Evolutionary conservation across 495 filamentous ascomycete species (phyloP).

Genomic region (Lineolata rhizophorae): DNA sequence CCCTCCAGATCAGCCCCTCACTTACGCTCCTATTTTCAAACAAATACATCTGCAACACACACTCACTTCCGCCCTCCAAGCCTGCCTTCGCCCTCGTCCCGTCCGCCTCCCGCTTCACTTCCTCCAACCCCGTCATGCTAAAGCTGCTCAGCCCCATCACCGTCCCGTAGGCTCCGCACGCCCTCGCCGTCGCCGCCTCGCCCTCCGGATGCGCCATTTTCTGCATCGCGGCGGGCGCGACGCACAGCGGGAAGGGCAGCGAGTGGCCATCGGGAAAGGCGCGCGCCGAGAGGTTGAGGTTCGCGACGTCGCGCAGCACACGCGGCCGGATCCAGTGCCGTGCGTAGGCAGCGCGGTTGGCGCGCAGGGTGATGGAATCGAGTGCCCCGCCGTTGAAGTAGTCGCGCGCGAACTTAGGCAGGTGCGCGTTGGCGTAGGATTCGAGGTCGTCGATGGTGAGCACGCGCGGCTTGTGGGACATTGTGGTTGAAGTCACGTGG

Average conservation of each 20-base stretch:
- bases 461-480: no score
- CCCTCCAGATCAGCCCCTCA: conserved; percentile 15
- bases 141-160: conserved; percentile 30
- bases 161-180: conserved; percentile 21
- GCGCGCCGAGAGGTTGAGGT: not conserved
- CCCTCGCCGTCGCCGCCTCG: conserved; percentile 25
- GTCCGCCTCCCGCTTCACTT: conserved; percentile 20
- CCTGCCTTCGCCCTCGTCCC: no score
- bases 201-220: conserved; percentile 26
- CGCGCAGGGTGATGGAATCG: not conserved
- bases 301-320: not conserved
- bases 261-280: not conserved
- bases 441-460: no score
- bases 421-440: not conserved
- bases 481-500: no score
- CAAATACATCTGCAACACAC: conserved; percentile 24
- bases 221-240: conserved; percentile 25
- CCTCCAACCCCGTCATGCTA: not conserved
- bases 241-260: conserved; percentile 16
- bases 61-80: conserved; percentile 16
- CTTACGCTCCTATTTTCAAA: conserved; percentile 19
- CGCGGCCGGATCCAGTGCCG: not conserved
- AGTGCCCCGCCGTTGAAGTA: not conserved
- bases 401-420: not conserved
- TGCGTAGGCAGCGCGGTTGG: not conserved